Percentiles rank a stretch among this genome's conserved stretches.
Evolutionary conservation across 129 eudicot species (phyloP).

Genomic region (Lactuca saligna): DNA sequence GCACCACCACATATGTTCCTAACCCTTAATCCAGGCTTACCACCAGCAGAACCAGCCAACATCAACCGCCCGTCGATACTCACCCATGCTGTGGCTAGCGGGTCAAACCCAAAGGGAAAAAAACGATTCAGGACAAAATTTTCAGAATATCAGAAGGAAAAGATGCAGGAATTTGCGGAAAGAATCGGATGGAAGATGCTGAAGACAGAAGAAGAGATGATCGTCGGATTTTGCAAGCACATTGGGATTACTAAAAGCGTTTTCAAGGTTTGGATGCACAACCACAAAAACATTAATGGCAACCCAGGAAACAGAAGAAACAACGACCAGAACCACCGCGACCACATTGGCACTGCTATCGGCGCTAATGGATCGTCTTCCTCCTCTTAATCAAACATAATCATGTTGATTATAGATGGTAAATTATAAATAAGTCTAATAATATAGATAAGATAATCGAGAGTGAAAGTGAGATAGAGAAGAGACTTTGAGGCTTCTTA

Average conservation of each 20-base stretch:
- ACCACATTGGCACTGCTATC: slow-evolving; percentile 12
- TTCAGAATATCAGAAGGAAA: slow-evolving; percentile 45
- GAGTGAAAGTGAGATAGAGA: slow-evolving; percentile 1
- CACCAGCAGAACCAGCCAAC: slow-evolving; percentile 12
- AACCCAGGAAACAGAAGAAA: background rate
- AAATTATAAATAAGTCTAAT: background rate
- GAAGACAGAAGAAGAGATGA: slow-evolving; percentile 42
- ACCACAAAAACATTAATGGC: slow-evolving; percentile 45
- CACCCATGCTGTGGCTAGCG: background rate
- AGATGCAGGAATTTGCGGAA: slow-evolving; percentile 60
- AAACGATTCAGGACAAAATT: slow-evolving; percentile 55
- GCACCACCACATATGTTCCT: slow-evolving; percentile 70
- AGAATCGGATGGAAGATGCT: slow-evolving; percentile 69
- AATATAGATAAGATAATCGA: background rate
- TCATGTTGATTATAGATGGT: background rate
- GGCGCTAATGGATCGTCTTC: slow-evolving; percentile 57
- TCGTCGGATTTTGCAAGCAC: slow-evolving; percentile 40
- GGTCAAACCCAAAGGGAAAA: slow-evolving; percentile 16
- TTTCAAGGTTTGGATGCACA: slow-evolving; percentile 77
- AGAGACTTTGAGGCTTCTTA: background rate
- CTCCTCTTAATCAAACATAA: slow-evolving; percentile 32
- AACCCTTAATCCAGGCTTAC: slow-evolving; percentile 45
- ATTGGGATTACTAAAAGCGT: slow-evolving; percentile 57
- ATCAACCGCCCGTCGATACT: slow-evolving; percentile 14
- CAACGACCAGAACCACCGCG: slow-evolving; percentile 17